Base-by-base conservation (phyloP, 345 rosid genomes). In the Arabidopsis arenosa region DNA sequence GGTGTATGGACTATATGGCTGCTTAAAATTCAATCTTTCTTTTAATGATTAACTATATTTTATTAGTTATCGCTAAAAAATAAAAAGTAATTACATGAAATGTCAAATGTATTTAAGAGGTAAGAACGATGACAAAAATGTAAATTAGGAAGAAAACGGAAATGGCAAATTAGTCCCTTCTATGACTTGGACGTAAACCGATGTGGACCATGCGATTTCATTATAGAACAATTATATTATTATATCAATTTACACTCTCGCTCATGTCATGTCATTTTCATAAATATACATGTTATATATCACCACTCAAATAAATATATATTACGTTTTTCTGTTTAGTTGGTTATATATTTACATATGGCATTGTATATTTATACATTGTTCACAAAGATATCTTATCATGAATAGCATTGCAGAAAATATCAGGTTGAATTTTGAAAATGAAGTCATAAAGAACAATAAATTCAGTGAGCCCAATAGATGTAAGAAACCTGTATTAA, bases 11-110 rank as follows among this genome's bases (percentile, higher is more conserved):
- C 80, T 65, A 71, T 41, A 60, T 72, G 56, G 43, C 66, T 60
- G 78, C 70, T 44, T 78, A 59, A 60, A 60, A 72, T 72, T 72
- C 81, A 72, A 78, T 9, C 48, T 66, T 78, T 32, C 49, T 65
- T 77, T 47, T 18, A 65, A 53, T 62, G 64, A 63, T 55, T 54
- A 11, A 2, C 11, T 28, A 10, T 23, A 26, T 13, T 15, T 48
- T 23, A 5, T n/a, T 57, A 11, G 26, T 6, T 15, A 56, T 39
- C 21, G 21, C 35, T 2, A 18, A 18, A 21, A 15, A 8, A 17
- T 7, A 57, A 68, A 3, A 39, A 52, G 32, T 18, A 68, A 35
- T 48, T 48, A 28, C 10, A 28, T 18, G 17, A 58, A 66, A 44
- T 70, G 70, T 64, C 18, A 70, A 55, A 62, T 70, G 66, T 63